These are phyloP conservation scores for Cutaneotrichosporon cyanovorans DNA, from an alignment of 1,284 basidiomycete genomes.

Conservation along the genomic window DNA sequence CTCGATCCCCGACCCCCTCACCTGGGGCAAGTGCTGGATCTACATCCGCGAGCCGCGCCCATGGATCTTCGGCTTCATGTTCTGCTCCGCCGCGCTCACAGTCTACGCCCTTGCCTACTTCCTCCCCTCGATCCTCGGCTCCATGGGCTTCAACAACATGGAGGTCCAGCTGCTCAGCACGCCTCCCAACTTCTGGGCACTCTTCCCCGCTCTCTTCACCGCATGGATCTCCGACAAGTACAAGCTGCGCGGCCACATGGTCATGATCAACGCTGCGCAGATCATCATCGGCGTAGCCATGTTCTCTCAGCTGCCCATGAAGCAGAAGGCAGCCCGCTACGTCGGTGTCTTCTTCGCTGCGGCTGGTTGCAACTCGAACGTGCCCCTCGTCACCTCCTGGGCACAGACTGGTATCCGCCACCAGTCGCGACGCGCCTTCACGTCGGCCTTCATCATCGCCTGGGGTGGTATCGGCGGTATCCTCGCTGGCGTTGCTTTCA, in stretches of 20 bases:
- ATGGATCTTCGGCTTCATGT: slow-evolving; percentile 47
- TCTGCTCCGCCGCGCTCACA: slow-evolving; percentile 26
- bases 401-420: slow-evolving; percentile 46
- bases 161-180: slow-evolving; percentile 40
- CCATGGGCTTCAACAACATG: slow-evolving; percentile 39
- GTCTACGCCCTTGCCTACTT: slow-evolving; percentile 37
- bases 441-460: slow-evolving; percentile 42
- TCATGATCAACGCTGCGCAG: slow-evolving; percentile 8
- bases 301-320: slow-evolving; percentile 10
- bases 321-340: slow-evolving; percentile 37
- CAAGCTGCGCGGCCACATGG: slow-evolving; percentile 1
- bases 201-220: slow-evolving; percentile 38
- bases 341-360: slow-evolving; percentile 46
- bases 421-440: slow-evolving; percentile 43
- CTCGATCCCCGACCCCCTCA: slow-evolving; percentile 42
- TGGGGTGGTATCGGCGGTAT: slow-evolving; percentile 49
- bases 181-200: slow-evolving; percentile 43
- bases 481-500: slow-evolving; percentile 13
- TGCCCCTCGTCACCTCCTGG: slow-evolving; percentile 37
- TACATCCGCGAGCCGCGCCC: slow-evolving; percentile 26
- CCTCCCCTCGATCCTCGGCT: slow-evolving; percentile 45
- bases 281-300: slow-evolving; percentile 12
- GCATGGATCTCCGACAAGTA: slow-evolving; percentile 42
- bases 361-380: slow-evolving; percentile 34
- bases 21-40: slow-evolving; percentile 43